These are phyloP conservation scores for Striga hermonthica DNA, from an alignment of 305 asterid genomes.

Conservation along the genomic window DNA sequence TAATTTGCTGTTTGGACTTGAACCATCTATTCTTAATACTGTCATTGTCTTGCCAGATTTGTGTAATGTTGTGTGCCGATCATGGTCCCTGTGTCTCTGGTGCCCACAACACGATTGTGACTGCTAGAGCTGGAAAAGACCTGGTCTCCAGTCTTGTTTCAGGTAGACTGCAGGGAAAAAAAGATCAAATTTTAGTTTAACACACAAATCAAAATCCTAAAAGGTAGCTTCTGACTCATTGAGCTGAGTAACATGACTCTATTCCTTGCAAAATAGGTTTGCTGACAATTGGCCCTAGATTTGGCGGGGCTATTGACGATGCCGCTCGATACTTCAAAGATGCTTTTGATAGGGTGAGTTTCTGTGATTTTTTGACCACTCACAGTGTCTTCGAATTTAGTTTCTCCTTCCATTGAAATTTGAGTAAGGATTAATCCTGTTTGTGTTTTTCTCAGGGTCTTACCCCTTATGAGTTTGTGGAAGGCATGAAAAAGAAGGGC, in stretches of 20 bases:
- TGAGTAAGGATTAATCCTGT: constrained; percentile 9
- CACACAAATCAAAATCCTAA: neutral
- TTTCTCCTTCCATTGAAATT: constrained; percentile 8
- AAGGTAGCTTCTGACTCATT: no score
- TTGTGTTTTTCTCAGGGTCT: constrained; percentile 49
- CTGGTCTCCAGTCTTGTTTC: constrained; percentile 93
- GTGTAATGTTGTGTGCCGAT: constrained; percentile 94
- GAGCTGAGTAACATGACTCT: neutral
- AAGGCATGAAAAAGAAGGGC: constrained; percentile 98
- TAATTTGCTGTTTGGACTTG: constrained; percentile 19
- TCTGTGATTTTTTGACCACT: constrained; percentile 16
- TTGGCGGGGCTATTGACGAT: constrained; percentile 97
- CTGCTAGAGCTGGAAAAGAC: constrained; percentile 98
- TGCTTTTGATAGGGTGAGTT: constrained; percentile 85
- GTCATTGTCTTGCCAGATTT: constrained; percentile 52
- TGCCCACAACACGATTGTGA: constrained; percentile 93
- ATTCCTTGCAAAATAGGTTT: constrained; percentile 56
- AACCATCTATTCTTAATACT: constrained; percentile 18
- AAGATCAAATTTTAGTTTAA: neutral
- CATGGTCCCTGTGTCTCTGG: constrained; percentile 99
- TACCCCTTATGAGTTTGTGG: constrained; percentile 89
- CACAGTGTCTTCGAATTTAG: constrained; percentile 10
- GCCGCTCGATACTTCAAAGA: constrained; percentile 99
- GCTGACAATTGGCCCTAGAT: constrained; percentile 94
- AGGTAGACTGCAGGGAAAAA: constrained; percentile 41